Base-by-base conservation (phyloP, 257 asterid species). In the Primulina tabacum region DNA sequence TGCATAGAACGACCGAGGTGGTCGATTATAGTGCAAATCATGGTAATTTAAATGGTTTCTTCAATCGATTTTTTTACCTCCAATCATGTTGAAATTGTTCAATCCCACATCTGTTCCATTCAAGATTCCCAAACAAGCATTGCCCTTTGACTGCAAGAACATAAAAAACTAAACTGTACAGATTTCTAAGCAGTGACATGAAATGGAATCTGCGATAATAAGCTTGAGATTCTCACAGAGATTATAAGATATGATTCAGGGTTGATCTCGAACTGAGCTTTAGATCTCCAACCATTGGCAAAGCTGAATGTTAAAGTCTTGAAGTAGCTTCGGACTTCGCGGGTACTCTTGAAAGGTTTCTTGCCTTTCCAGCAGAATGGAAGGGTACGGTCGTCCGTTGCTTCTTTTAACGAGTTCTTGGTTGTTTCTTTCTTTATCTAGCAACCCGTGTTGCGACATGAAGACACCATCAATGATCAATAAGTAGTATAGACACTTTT, bases 71-170 rank as follows among this genome's bases (percentile, higher is more conserved):
- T 21, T 21, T 26, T 62, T 84, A 93, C 99, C 99, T 85, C 99
- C 99, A 75, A 94, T 82, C 82, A 94, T 77, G 87, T 94, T 91
- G 80, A 71, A 74, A 76, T 81, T 83, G 63, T 77, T 83, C 81
- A 91, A 75, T 43, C 99, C 99, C 34, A 86, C 84, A 80, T 89
- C 97, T 0, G 99, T 89, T 18, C 99, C 99, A 60, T 94, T 94
- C 5, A 94, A 82, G 68, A 94, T 88, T 18, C 97, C 99, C 82
- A 94, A 72, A 73, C 99, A 94, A 24, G 89, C 97, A 71, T 78
- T 91, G 65, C 97, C 97, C 83, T 78, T 89, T 2, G 89, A 80
- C 99, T 93, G 87, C 10, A 10, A 64, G 72, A 24, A 35, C 50
- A 40, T 40, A 40, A 40, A 40, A 40, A 40, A 40, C 50, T 40